phyloP scores from a whole-genome alignment of 2,329 filamentous ascomycete genomes.

The Cladosporium oxysporum region DNA sequence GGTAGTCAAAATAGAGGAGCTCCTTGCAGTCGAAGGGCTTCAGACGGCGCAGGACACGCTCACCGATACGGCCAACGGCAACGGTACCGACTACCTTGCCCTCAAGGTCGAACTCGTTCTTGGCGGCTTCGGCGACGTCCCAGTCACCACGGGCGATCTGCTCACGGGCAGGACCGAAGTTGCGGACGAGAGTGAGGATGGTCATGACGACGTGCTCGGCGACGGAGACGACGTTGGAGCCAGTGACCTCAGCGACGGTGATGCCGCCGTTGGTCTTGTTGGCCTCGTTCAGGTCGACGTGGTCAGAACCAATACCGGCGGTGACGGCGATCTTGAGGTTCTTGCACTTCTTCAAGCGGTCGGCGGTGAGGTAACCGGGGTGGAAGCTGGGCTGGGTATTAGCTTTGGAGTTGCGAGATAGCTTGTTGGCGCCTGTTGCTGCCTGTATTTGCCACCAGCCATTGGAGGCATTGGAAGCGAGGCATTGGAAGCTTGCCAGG shows the following conservation, averaged over 20 bases:
- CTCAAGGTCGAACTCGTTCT: slow-evolving; percentile 98
- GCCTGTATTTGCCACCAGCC: neutral
- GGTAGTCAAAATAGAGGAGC: slow-evolving; percentile 99
- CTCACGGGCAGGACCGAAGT: slow-evolving; percentile 98
- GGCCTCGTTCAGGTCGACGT: slow-evolving; percentile 93
- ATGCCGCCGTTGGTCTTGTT: slow-evolving; percentile 98
- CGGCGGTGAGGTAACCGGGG: slow-evolving; percentile 93
- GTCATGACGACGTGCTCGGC: slow-evolving; percentile 99
- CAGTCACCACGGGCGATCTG: slow-evolving; percentile 86
- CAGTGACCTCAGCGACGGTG: slow-evolving; percentile 96
- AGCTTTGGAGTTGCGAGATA: neutral
- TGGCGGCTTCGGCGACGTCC: slow-evolving; percentile 93
- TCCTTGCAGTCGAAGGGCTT: slow-evolving; percentile 99
- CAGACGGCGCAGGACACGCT: slow-evolving; percentile 93
- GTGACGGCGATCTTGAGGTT: slow-evolving; percentile 98
- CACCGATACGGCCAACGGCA: slow-evolving; percentile 93
- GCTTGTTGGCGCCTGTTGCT: neutral
- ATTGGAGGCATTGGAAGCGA: neutral
- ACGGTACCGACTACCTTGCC: slow-evolving; percentile 97
- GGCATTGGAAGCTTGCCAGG: neutral
- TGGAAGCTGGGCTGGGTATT: slow-evolving; percentile 69
- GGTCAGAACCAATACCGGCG: slow-evolving; percentile 96
- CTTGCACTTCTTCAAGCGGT: slow-evolving; percentile 96
- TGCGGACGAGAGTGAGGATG: slow-evolving; percentile 91
- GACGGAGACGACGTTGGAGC: slow-evolving; percentile 97